Conservation (phyloP, 2,329 filamentous ascomycete genomes). For the Karstenula rhodostoma region DNA sequence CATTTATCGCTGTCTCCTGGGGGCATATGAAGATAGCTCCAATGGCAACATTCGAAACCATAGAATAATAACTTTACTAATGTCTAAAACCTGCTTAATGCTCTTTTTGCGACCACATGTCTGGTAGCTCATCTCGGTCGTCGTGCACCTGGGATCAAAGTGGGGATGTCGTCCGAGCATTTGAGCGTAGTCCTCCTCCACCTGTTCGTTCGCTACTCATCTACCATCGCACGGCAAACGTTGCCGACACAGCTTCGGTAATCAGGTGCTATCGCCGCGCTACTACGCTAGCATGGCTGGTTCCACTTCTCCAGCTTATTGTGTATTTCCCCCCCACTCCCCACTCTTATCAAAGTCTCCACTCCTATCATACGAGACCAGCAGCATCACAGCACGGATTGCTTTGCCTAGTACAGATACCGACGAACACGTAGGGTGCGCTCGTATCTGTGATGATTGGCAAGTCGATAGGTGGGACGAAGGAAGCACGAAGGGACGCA, state of each 20-base stretch:
- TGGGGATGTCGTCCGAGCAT: not conserved
- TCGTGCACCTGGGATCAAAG: too few relatives aligned
- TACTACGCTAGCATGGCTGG: not conserved
- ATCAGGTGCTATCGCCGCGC: not conserved
- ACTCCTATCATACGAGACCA: not conserved
- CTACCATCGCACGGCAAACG: not conserved
- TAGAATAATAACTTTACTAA: too few relatives aligned
- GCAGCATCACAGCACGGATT: not conserved
- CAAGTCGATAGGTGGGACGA: not conserved
- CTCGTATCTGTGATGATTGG: not conserved
- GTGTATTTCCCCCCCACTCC: not conserved
- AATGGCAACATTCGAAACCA: not conserved
- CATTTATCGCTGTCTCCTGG: not conserved
- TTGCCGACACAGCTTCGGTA: not conserved
- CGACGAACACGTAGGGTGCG: not conserved
- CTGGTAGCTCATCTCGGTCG: not conserved
- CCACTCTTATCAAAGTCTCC: slow-evolving; percentile 6
- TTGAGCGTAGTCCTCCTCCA: not conserved
- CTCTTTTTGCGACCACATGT: not conserved
- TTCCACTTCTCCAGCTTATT: slow-evolving; percentile 1
- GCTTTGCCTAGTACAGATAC: not conserved
- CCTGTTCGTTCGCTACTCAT: not conserved
- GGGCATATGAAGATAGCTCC: not conserved
- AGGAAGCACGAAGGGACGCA: not conserved
- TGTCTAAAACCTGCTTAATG: not conserved